Conservation (phyloP, 2,329 filamentous ascomycete genomes). For the Fusarium longipes region DNA sequence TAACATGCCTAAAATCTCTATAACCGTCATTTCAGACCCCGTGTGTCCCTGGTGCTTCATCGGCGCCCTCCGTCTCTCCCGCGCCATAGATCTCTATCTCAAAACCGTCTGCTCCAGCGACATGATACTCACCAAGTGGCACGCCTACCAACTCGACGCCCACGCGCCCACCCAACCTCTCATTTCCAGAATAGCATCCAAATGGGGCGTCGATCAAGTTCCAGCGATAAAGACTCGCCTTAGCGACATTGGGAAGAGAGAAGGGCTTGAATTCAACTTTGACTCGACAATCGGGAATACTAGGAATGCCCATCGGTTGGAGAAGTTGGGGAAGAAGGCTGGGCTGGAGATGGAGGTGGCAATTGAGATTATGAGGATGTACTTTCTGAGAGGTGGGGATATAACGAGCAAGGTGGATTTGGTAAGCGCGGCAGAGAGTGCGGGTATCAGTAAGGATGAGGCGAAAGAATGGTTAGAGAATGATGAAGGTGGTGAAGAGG, state of each 20-base stretch:
- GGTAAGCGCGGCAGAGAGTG: slow-evolving; percentile 62
- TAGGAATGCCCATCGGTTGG: slow-evolving; percentile 63
- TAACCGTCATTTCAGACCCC: slow-evolving; percentile 83
- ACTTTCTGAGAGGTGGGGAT: slow-evolving; percentile 73
- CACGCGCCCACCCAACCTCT: slow-evolving; percentile 63
- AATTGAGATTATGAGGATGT: slow-evolving; percentile 71
- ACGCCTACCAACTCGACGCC: slow-evolving; percentile 84
- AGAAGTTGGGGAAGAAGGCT: slow-evolving; percentile 71
- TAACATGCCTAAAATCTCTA: slow-evolving; percentile 77
- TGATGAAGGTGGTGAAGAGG: slow-evolving; percentile 66
- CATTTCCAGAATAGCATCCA: slow-evolving; percentile 64
- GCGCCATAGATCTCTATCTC: slow-evolving; percentile 75
- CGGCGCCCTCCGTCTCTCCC: slow-evolving; percentile 79
- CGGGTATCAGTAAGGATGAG: slow-evolving; percentile 64
- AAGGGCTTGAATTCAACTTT: slow-evolving; percentile 79
- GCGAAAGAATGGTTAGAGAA: slow-evolving; percentile 65
- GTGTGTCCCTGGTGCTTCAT: slow-evolving; percentile 86
- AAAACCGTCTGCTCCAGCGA: slow-evolving; percentile 71
- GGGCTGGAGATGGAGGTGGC: slow-evolving; percentile 68
- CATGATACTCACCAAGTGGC: slow-evolving; percentile 79
- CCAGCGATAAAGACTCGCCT: slow-evolving; percentile 69
- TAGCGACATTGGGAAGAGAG: slow-evolving; percentile 65
- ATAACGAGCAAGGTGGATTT: slow-evolving; percentile 69
- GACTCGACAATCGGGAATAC: slow-evolving; percentile 60
- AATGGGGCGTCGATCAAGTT: slow-evolving; percentile 74